Evolutionary conservation across 139 green algal genomes (phyloP), one percentile per base, ranked within the genome.

Genomic region (Chlamydomonas incerta): DNA sequence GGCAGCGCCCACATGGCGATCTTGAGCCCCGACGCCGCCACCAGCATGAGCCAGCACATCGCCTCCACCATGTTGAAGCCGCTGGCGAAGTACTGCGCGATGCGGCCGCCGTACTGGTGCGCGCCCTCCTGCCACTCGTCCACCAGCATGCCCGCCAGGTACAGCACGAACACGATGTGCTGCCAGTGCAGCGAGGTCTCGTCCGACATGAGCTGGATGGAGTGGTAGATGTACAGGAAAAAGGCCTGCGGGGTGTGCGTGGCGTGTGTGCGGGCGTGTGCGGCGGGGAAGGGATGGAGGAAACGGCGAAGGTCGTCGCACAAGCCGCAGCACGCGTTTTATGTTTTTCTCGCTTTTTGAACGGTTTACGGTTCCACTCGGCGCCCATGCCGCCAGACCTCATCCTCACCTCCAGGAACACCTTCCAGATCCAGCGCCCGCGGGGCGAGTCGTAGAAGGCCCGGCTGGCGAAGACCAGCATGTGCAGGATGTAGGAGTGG

Each of bases 371-470:
- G 13, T 58, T 58, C 52, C 11, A 15, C 52, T 11, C 11, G 11
- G 15, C 15, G 52, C 52, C 52, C 11, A 58, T 15, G 13, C 11
- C 52, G 11, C 52, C 52, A 58, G 52, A 58, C 52, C 52, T 58
- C 55, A 23, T 10, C 55, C 55, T 24, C 52, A 62, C 33, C 66
- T 74, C 68, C 3, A 29, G 21, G 26, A 74, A 41, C 68, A 74
- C 28, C 34, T 50, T 50, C 26, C 29, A 41, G 20, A 74, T 74
- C 68, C 68, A 74, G 34, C 68, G 34, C 17, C 68, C 68, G 34
- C 68, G 68, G 9, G 68, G 68, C 34, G 68, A 74, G 68, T 74
- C 68, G 68, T 33, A 74, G 68, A 74, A 74, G 18, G 68, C 68
- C 0, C 68, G 68, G 34, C 13, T 20, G 13, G 68, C 68, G 26